A percentile compares a stretch with the other conserved stretches of the same genome.
phyloP scores from a whole-genome alignment of 2,329 filamentous ascomycete species.

The Fusarium buxicola region DNA sequence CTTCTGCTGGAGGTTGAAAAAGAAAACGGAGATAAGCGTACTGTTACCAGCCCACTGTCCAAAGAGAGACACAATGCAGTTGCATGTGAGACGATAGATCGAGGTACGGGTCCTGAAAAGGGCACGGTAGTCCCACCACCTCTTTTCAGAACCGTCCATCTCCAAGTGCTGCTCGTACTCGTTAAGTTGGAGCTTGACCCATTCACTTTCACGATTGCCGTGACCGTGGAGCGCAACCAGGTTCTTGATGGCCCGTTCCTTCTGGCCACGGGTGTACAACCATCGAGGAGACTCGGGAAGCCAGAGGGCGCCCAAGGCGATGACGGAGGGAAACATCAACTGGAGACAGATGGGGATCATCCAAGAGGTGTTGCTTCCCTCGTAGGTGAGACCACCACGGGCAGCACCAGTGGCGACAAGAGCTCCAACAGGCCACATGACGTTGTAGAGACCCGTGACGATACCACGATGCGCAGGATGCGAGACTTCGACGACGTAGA shows the following conservation, averaged over 20 bases:
- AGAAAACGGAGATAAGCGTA: neutral
- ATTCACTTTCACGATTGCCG: slow-evolving; percentile 52
- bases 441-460: slow-evolving; percentile 67
- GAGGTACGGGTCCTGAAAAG: slow-evolving; percentile 55
- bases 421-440: slow-evolving; percentile 59
- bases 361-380: slow-evolving; percentile 51
- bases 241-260: slow-evolving; percentile 45
- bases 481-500: slow-evolving; percentile 60
- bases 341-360: slow-evolving; percentile 56
- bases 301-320: slow-evolving; percentile 48
- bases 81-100: slow-evolving; percentile 59
- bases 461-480: slow-evolving; percentile 60
- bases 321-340: slow-evolving; percentile 53
- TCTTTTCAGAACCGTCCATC: slow-evolving; percentile 59
- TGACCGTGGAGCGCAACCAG: slow-evolving; percentile 56
- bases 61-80: slow-evolving; percentile 57
- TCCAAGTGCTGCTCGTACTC: slow-evolving; percentile 60
- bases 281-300: slow-evolving; percentile 55
- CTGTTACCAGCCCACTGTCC: slow-evolving; percentile 60
- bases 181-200: slow-evolving; percentile 52
- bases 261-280: slow-evolving; percentile 53
- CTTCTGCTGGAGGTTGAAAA: neutral
- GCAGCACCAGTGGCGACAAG: slow-evolving; percentile 61
- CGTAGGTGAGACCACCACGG: slow-evolving; percentile 53
- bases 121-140: slow-evolving; percentile 61